Evolutionary conservation across 345 rosid genomes (phyloP).

Genomic region (Euphorbia pulcherrima): DNA sequence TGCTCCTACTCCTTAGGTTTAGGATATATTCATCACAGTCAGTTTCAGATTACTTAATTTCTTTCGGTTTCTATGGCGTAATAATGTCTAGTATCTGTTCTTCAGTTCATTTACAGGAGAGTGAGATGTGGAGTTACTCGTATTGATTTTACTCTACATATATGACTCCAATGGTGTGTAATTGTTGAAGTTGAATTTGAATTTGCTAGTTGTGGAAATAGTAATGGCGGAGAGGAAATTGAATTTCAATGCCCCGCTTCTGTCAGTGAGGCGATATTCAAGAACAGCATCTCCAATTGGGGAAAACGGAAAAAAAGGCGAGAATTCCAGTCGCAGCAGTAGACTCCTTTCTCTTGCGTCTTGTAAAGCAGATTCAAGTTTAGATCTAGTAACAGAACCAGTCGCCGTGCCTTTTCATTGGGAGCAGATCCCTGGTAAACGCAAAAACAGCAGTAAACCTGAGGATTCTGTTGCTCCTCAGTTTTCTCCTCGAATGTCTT

Average conservation of each 20-base stretch:
- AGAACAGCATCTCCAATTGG: slow-evolving; percentile 31
- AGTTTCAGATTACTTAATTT: not conserved
- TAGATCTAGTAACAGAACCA: slow-evolving; percentile 66
- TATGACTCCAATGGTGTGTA: not conserved
- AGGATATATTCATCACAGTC: not conserved
- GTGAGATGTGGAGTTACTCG: not conserved
- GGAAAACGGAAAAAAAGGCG: slow-evolving; percentile 25
- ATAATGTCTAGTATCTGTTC: not conserved
- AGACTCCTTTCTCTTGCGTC: slow-evolving; percentile 29
- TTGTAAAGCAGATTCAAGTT: slow-evolving; percentile 25
- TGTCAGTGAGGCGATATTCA: slow-evolving; percentile 68
- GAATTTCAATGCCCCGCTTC: slow-evolving; percentile 70
- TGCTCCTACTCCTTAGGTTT: not conserved
- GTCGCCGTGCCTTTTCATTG: slow-evolving; percentile 83
- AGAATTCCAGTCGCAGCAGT: slow-evolving; percentile 21
- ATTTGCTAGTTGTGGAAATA: not conserved
- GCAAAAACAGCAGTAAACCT: slow-evolving; percentile 29
- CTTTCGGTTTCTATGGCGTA: not conserved
- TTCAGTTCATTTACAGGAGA: not conserved
- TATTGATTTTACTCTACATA: not conserved
- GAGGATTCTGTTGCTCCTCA: slow-evolving; percentile 34
- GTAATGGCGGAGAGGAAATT: slow-evolving; percentile 69
- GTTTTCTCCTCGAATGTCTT: slow-evolving; percentile 37
- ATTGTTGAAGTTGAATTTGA: slow-evolving; percentile 12
- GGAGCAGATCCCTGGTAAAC: slow-evolving; percentile 80